Base-by-base conservation (phyloP, 805 yeast genomes). In the Saccharomycopsis sp. region DNA sequence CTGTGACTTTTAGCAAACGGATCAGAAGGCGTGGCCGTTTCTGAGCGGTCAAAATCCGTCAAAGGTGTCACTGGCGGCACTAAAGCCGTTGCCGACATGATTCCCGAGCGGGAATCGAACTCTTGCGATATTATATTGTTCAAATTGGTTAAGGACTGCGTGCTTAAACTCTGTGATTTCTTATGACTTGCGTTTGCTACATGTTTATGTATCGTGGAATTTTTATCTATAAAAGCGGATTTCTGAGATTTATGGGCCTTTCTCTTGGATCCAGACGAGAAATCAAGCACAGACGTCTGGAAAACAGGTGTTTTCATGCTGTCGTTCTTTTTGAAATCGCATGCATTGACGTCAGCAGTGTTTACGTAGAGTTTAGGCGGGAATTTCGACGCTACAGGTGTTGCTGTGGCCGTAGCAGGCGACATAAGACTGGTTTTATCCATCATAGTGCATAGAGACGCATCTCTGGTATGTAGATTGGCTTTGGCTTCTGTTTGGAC, bases 251-350 rank as follows among this genome's bases (percentile, higher is more conserved):
- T 58, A 25, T 56, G 56, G 41, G 53, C 25, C 38, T 23, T 38
- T 52, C 56, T 35, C 53, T 52, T 42, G 20, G 55, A 55, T 5
- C 14, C 25, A 7, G 15, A 5, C 3, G 58, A 55, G 47, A 61
- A 61, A 47, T 61, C 63, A 20, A 61, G 49, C 20, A 61, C 63
- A 25, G 55, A 52, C 8, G 63, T 61, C 25, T 50, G 57, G 42
- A 61, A 61, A n/a, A 58, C 55, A 3, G 63, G 62, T 29, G 63
- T 60, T 17, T 55, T 57, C 15, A 58, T 34, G 20, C 17, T 52
- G 42, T 55, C 47, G 47, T 55, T 54, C 15, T 34, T 52, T 19
- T 54, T 41, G 25, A 52, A 58, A 25, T 52, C 60, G 23, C 24
- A 49, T 14, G 58, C 38, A 25, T 54, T 51, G 41, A 51, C 52